Base-by-base conservation (phyloP, 2,329 filamentous ascomycete species). In the Aspergillus thermomutatus region DNA sequence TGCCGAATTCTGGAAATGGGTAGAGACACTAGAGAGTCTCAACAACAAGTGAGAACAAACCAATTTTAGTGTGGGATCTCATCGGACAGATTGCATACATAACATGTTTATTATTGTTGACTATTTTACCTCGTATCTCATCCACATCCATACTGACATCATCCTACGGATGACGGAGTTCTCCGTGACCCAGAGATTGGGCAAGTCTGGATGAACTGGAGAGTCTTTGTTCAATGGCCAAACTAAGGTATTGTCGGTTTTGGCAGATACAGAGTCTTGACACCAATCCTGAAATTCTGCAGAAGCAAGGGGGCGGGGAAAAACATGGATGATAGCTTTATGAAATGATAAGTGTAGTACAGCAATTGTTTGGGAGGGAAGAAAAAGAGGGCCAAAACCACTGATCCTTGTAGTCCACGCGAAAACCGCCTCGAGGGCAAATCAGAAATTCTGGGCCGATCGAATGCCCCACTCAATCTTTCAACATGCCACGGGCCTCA, bases 321-420 rank as follows among this genome's bases (percentile, higher is more conserved):
- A 46, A 41, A 11, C 19, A 46, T 49, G 25, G 43, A 26, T 47
- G 27, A 37, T 50, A 56, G 46, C 31, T 25, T 34, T 37, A 55
- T 48, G 52, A 55, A 48, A 37, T 37, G 31, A 37, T 37, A 37
- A 17, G 5, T 37, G 31, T 17, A n/a, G 31, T 17, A n/a, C 31
- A 37, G 14, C 31, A 34, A 37, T 17, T 1, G 17, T 7, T 37
- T n/a, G 28, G 28, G 19, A 23, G 19, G 1, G 8, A 10, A 43
- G 2, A 21, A 25, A 23, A 45, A 25, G 23, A 25, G 23, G 3
- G 14, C 9, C 21, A 25, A 26, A 54, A 54, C 25, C 43, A 60
- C 58, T 59, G 50, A 64, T 62, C 62, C 59, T 59, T 63, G 62
- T 52, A 55, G 52, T 54, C 60, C 61, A 63, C 61, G 61, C 62